Percentiles rank a stretch among this genome's conserved stretches.
Conservation (phyloP, 257 asterid species). For the Ballota nigra region DNA sequence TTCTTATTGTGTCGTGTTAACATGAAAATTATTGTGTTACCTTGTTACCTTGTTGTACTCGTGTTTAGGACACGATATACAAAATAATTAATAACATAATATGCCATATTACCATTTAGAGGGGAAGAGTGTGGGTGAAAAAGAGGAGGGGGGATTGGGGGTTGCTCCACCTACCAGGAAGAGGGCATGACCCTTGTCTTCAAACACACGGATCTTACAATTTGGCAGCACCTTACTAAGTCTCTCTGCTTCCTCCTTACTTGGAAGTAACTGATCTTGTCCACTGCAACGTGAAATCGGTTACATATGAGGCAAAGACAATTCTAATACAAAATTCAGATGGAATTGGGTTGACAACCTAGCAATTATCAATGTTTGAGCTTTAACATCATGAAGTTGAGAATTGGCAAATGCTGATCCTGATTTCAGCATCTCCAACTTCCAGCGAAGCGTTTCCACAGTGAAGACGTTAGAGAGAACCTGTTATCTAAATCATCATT, state of each 20-base stretch:
- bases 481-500: slow-evolving; percentile 62
- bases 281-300: slow-evolving; percentile 50
- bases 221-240: slow-evolving; percentile 51
- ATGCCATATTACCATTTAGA: too few species aligned
- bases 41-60: too few species aligned
- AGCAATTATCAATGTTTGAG: slow-evolving; percentile 67
- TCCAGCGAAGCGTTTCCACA: slow-evolving; percentile 58
- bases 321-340: too few species aligned
- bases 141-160: too few species aligned
- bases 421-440: slow-evolving; percentile 65
- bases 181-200: slow-evolving; percentile 64
- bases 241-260: slow-evolving; percentile 71
- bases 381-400: slow-evolving; percentile 87
- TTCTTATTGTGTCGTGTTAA: too few species aligned
- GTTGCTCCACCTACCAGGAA: slow-evolving; percentile 48
- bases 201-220: slow-evolving; percentile 61
- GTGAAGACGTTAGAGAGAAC: slow-evolving; percentile 47
- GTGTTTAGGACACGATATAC: too few species aligned
- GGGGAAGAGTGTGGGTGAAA: too few species aligned
- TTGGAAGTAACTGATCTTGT: slow-evolving; percentile 73
- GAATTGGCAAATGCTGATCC: slow-evolving; percentile 75
- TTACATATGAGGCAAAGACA: not conserved
- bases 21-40: too few species aligned
- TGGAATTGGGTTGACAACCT: slow-evolving; percentile 47
- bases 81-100: too few species aligned